These are phyloP conservation scores for Suillus cothurnatus DNA, from an alignment of 768 basidiomycete species.

Conservation along the genomic window DNA sequence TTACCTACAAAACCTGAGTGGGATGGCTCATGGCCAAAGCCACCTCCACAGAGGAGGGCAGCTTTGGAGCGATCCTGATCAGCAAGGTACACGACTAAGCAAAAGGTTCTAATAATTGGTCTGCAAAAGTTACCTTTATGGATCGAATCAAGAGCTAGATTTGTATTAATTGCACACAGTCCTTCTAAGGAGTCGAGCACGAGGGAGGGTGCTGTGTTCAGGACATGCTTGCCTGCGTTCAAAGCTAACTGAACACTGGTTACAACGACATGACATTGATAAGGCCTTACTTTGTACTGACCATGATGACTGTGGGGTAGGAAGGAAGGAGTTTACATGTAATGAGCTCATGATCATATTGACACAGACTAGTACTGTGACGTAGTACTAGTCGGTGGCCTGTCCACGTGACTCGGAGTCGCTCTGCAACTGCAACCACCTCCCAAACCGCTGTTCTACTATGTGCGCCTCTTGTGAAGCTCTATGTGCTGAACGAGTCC, in stretches of 20 bases:
- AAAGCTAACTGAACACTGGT: background rate
- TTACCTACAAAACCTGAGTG: conserved; percentile 89
- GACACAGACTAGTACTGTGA: too few species aligned
- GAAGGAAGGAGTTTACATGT: background rate
- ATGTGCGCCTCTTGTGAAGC: too few species aligned
- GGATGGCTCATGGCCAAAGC: conserved; percentile 89
- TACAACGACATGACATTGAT: background rate
- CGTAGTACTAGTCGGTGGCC: background rate
- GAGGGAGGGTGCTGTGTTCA: conserved; percentile 69
- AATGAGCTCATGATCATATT: background rate
- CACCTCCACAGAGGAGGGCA: conserved; percentile 80
- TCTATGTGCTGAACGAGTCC: too few species aligned
- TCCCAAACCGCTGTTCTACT: too few species aligned
- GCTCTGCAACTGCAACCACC: too few species aligned
- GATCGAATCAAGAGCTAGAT: conserved; percentile 65
- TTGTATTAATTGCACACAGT: conserved; percentile 69
- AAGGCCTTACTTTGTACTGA: conserved; percentile 18
- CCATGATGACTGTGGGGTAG: conserved; percentile 13
- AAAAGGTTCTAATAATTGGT: conserved; percentile 6
- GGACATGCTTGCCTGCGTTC: conserved; percentile 67
- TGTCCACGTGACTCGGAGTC: background rate
- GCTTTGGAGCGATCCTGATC: conserved; percentile 65
- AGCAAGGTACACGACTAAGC: conserved; percentile 62
- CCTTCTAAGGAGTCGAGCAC: conserved; percentile 82
- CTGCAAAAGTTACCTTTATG: conserved; percentile 62